These are phyloP conservation scores for Aspergillus arachidicola DNA, from an alignment of 2,329 filamentous ascomycete species.

Conservation along the genomic window DNA sequence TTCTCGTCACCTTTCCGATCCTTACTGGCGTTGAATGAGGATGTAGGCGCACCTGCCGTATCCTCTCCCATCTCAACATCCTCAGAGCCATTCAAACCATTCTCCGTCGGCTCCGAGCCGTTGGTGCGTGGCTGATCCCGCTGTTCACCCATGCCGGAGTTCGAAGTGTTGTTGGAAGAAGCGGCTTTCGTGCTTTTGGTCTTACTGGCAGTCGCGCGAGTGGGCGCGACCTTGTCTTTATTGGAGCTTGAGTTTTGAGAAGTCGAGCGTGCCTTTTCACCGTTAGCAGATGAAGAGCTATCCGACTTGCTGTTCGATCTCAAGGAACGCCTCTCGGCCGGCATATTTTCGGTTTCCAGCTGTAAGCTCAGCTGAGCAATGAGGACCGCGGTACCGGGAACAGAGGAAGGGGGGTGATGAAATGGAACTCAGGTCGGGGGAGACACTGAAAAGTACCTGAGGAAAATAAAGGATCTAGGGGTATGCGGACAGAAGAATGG, in stretches of 20 bases:
- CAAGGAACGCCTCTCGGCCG: constrained; percentile 49
- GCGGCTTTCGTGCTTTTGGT: constrained; percentile 41
- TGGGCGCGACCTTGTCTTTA: constrained; percentile 49
- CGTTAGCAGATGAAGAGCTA: constrained; percentile 50
- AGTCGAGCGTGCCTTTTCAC: constrained; percentile 48
- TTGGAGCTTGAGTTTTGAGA: constrained; percentile 47
- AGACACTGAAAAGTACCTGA: constrained; percentile 17
- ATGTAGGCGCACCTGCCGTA: constrained; percentile 54
- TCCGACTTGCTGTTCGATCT: constrained; percentile 52
- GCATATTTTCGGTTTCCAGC: constrained; percentile 44
- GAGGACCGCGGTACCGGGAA: constrained; percentile 30
- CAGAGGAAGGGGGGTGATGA: constrained; percentile 29
- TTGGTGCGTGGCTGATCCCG: constrained; percentile 71
- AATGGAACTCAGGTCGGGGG: constrained; percentile 18
- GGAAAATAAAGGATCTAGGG: constrained; percentile 12
- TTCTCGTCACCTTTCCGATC: constrained; percentile 73
- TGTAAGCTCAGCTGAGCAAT: constrained; percentile 35
- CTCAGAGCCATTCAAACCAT: constrained; percentile 66
- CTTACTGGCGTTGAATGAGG: constrained; percentile 61
- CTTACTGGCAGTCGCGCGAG: constrained; percentile 47
- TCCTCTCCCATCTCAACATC: constrained; percentile 74
- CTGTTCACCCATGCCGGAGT: constrained; percentile 61
- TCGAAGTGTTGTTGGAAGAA: constrained; percentile 38
- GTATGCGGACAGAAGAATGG: constrained; percentile 23
- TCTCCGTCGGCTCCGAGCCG: constrained; percentile 70